These are phyloP conservation scores for Ceratobasidium sp. DNA, from an alignment of 1,284 basidiomycete species.

Conservation along the genomic window DNA sequence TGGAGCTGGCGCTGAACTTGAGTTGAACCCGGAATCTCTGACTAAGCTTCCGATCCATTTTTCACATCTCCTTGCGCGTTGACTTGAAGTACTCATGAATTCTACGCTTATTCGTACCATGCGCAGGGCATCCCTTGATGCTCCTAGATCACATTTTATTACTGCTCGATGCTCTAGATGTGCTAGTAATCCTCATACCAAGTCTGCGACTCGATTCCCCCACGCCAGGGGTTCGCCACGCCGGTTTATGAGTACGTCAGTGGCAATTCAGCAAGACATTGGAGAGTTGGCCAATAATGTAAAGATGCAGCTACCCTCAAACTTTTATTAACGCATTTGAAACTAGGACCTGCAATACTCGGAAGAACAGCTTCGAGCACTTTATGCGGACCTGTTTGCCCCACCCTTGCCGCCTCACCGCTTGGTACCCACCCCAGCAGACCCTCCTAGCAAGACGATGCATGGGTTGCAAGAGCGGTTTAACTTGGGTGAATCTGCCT, in stretches of 20 bases:
- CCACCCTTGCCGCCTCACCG: slow-evolving; percentile 9
- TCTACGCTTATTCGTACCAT: neutral
- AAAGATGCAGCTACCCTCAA: neutral
- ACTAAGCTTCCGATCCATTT: too few relatives aligned
- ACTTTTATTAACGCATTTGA: neutral
- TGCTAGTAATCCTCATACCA: neutral
- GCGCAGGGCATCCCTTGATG: slow-evolving; percentile 22
- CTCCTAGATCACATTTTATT: slow-evolving; percentile 19
- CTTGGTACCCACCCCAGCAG: neutral
- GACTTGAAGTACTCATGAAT: too few relatives aligned
- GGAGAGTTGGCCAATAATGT: slow-evolving; percentile 1
- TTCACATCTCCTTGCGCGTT: too few relatives aligned
- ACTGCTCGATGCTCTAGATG: slow-evolving; percentile 9
- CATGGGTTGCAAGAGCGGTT: slow-evolving; percentile 19
- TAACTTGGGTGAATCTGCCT: neutral
- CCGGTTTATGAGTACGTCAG: neutral
- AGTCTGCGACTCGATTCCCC: neutral
- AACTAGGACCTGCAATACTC: slow-evolving; percentile 18
- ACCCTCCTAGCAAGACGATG: neutral
- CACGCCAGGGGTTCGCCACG: neutral
- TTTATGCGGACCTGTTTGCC: slow-evolving; percentile 33
- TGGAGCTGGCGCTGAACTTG: too few relatives aligned
- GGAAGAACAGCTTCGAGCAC: slow-evolving; percentile 23
- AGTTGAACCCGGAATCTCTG: too few relatives aligned
- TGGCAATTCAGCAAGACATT: neutral